A percentile compares a stretch with the other conserved stretches of the same genome.
Evolutionary conservation across 768 basidiomycete genomes (phyloP).

Genomic region (Porphyrellus cyaneotinctus): DNA sequence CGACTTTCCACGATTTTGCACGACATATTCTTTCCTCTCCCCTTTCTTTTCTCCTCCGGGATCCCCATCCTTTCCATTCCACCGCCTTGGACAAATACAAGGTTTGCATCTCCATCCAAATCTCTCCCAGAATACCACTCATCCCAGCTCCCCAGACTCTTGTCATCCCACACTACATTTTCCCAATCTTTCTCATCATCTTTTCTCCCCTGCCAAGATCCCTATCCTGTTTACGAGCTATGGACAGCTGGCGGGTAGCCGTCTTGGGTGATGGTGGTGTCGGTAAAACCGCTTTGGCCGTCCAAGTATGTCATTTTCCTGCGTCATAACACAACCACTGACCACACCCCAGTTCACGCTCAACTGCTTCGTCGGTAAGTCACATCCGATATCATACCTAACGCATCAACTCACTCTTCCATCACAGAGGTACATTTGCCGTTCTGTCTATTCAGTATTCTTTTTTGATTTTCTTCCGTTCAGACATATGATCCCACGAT

Average conservation of each 20-base stretch:
- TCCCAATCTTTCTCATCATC: slow-evolving; percentile 25
- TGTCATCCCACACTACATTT: slow-evolving; percentile 21
- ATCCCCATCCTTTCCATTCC: slow-evolving; percentile 25
- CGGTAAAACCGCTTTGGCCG: slow-evolving; percentile 93
- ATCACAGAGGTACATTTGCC: slow-evolving; percentile 49
- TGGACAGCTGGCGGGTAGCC: slow-evolving; percentile 95
- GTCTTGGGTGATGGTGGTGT: slow-evolving; percentile 97
- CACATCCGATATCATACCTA: slow-evolving; percentile 3
- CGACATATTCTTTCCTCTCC: slow-evolving; percentile 49
- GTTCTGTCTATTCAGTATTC: slow-evolving; percentile 7
- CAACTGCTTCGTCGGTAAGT: slow-evolving; percentile 92
- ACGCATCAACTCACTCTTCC: slow-evolving; percentile 13
- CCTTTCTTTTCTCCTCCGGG: slow-evolving; percentile 35
- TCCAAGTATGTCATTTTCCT: slow-evolving; percentile 60
- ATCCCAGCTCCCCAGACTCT: slow-evolving; percentile 14
- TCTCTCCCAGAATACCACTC: slow-evolving; percentile 16
- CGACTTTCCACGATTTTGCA: slow-evolving; percentile 64
- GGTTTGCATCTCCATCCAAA: slow-evolving; percentile 24
- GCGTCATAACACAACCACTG: slow-evolving; percentile 2
- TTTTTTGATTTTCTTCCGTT: slow-evolving; percentile 5
- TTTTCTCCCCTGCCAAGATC: slow-evolving; percentile 17
- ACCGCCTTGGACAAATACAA: slow-evolving; percentile 30
- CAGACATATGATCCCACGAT: slow-evolving; percentile 98
- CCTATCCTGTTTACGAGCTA: slow-evolving; percentile 38
- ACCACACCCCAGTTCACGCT: slow-evolving; percentile 76